Evolutionary conservation across 768 basidiomycete species (phyloP), one percentile per base, ranked within the genome.

Genomic region (Termitomyces sp.): DNA sequence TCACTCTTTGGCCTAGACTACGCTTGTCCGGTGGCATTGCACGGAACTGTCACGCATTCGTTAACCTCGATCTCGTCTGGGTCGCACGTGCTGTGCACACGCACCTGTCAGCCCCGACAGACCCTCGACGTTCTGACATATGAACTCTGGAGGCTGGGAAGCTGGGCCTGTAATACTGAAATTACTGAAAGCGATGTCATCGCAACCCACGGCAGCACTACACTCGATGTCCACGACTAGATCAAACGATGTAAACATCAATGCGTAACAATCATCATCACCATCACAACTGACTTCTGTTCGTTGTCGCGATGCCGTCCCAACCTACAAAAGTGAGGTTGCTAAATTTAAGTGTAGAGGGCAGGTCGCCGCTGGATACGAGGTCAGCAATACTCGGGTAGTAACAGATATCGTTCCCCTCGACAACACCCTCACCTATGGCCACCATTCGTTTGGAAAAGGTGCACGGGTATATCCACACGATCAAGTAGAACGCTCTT

Each of bases 361-460:
- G 80, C 18, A 69, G 63, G 65, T 83, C 82, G 5, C 70, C 77
- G n/a, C 81, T 82, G 51, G 22, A 30, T n/a, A 18, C 24, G n/a
- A 24, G 11, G 52, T 45, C 22, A 45, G 16, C 16, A 16, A 28
- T 28, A 18, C n/a, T n/a, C 13, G 1, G 9, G 47, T 32, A n/a
- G 45, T 38, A 30, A 51, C 16, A 54, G 32, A 35, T 32, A n/a
- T 43, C 24, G 41, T 20, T 46, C 16, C 11, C 26, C 16, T 11
- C 8, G 22, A 28, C 48, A 14, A 18, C 8, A 59, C 73, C 57
- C 50, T 28, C 54, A 79, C 80, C 73, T 70, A 46, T 78, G 71
- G 3, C 71, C 81, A 18, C 70, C 72, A 63, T 83, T 82, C 24
- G 80, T 82, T 62, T 84, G 81, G 59, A 76, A 77, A 18, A 84